Evolutionary conservation across 345 rosid species (phyloP).

Genomic region (Conringia planisiliqua): DNA sequence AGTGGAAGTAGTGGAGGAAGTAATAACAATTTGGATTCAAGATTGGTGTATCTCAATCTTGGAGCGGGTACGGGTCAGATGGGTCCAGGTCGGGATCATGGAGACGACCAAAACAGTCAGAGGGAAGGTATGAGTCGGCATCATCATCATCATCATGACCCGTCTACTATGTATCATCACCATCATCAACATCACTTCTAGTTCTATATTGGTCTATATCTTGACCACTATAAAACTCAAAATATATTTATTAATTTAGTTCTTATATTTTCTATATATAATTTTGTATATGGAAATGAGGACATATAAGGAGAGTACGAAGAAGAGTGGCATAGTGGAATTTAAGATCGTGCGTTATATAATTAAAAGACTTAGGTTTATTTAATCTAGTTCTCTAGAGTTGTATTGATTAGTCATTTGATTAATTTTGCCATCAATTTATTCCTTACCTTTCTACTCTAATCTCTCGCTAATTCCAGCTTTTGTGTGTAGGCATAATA

Average conservation of each 20-base stretch:
- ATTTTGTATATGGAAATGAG: constrained; percentile 11
- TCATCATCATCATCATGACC: constrained; percentile 41
- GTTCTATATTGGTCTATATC: constrained; percentile 24
- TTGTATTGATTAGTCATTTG: constrained; percentile 19
- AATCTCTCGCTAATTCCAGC: not conserved
- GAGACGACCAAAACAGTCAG: constrained; percentile 52
- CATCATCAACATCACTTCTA: constrained; percentile 77
- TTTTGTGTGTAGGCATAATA: not conserved
- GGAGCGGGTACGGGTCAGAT: constrained; percentile 69
- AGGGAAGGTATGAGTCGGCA: constrained; percentile 65
- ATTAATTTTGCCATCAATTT: not conserved
- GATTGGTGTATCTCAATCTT: constrained; percentile 87
- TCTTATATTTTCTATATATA: constrained; percentile 5
- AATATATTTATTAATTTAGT: constrained; percentile 20
- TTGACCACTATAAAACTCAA: constrained; percentile 22
- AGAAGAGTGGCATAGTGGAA: constrained; percentile 4
- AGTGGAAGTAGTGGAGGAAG: constrained; percentile 54
- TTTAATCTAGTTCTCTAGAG: not conserved
- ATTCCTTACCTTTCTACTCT: not conserved
- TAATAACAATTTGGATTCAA: constrained; percentile 63
- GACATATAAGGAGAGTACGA: constrained; percentile 14
- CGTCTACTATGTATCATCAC: constrained; percentile 53
- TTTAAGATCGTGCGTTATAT: not conserved
- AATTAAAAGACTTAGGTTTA: constrained; percentile 11
- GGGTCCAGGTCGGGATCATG: constrained; percentile 57